These are phyloP conservation scores for Nemania sp. DNA, from an alignment of 2,329 filamentous ascomycete genomes.

Conservation along the genomic window DNA sequence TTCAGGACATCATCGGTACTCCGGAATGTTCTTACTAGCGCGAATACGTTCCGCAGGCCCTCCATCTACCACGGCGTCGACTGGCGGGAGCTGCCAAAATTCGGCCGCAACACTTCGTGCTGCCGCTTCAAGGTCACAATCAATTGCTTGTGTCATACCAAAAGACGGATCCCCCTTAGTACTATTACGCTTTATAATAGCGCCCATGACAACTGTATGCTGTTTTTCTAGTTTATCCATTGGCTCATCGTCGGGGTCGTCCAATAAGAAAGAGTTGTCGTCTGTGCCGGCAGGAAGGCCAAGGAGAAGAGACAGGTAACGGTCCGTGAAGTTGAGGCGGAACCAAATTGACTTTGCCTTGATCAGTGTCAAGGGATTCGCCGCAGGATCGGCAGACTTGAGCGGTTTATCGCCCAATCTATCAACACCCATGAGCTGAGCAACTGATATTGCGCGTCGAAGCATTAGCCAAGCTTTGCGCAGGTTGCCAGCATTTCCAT, in stretches of 20 bases:
- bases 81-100: slow-evolving; percentile 62
- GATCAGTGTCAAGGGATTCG: slow-evolving; percentile 49
- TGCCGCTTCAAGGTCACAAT: slow-evolving; percentile 61
- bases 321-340: slow-evolving; percentile 62
- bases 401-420: slow-evolving; percentile 51
- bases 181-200: slow-evolving; percentile 62
- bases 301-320: slow-evolving; percentile 64
- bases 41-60: slow-evolving; percentile 48
- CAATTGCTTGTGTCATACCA: slow-evolving; percentile 57
- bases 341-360: slow-evolving; percentile 59
- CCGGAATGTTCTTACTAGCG: slow-evolving; percentile 14
- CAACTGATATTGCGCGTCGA: slow-evolving; percentile 63
- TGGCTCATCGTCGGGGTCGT: slow-evolving; percentile 50
- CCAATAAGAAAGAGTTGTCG: slow-evolving; percentile 55
- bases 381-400: slow-evolving; percentile 55
- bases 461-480: slow-evolving; percentile 66
- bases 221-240: slow-evolving; percentile 60
- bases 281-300: slow-evolving; percentile 60
- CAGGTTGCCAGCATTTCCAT: slow-evolving; percentile 65
- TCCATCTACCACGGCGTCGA: slow-evolving; percentile 38
- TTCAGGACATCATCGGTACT: background rate
- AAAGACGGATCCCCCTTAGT: slow-evolving; percentile 54
- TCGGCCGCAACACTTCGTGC: slow-evolving; percentile 56
- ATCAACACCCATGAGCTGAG: slow-evolving; percentile 64
- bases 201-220: slow-evolving; percentile 57